Conservation (phyloP, 306 rosid genomes). For the Styphnolobium japonicum region DNA sequence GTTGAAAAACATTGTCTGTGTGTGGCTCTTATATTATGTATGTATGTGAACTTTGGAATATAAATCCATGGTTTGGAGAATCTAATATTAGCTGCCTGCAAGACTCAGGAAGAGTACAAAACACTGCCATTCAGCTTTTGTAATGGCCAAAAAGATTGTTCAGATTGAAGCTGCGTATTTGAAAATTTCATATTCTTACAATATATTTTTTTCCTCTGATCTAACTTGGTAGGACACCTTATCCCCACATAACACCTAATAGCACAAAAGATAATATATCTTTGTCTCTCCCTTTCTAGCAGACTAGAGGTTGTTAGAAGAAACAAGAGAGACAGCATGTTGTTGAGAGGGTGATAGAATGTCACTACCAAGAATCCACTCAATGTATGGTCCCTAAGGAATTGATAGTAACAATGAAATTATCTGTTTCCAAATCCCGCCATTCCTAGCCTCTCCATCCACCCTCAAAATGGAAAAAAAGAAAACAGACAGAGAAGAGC, state of each 20-base stretch:
- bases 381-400: slow-evolving; percentile 20
- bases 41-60: slow-evolving; percentile 15
- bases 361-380: slow-evolving; percentile 13
- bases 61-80: slow-evolving; percentile 26
- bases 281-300: slow-evolving; percentile 31
- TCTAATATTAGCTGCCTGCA: slow-evolving; percentile 19
- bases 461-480: background rate
- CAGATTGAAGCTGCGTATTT: slow-evolving; percentile 18
- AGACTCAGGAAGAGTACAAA: slow-evolving; percentile 20
- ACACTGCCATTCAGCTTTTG: slow-evolving; percentile 29
- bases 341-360: slow-evolving; percentile 15
- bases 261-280: slow-evolving; percentile 30
- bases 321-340: slow-evolving; percentile 31
- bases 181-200: background rate
- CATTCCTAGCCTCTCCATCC: background rate
- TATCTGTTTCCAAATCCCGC: background rate
- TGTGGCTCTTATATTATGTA: background rate
- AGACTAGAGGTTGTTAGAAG: slow-evolving; percentile 33
- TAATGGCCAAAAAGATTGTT: slow-evolving; percentile 26
- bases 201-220: background rate
- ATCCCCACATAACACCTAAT: background rate
- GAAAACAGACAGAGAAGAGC: background rate
- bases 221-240: background rate
- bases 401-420: background rate
- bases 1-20: slow-evolving; percentile 27